Conservation (phyloP, 768 basidiomycete genomes). For the Calocybe gangraenosa region DNA sequence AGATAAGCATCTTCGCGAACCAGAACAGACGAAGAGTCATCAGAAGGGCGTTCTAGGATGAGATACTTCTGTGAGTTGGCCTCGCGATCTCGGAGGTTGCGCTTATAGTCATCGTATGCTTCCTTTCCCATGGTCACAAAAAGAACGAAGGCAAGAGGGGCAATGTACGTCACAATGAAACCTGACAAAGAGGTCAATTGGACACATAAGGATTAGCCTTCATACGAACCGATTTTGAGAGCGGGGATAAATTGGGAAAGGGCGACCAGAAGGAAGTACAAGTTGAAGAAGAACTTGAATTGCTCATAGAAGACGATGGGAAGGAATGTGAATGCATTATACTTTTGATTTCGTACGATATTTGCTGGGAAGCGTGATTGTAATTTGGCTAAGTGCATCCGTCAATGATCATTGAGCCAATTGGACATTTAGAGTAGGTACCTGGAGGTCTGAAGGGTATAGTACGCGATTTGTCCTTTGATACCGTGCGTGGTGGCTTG, state of each 20-base stretch:
- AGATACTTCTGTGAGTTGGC: slow-evolving; percentile 94
- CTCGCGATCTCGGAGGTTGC: slow-evolving; percentile 86
- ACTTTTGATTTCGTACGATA: slow-evolving; percentile 96
- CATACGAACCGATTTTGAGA: slow-evolving; percentile 83
- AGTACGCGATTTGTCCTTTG: slow-evolving; percentile 71
- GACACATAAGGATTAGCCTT: background rate
- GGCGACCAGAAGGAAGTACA: slow-evolving; percentile 96
- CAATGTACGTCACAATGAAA: slow-evolving; percentile 93
- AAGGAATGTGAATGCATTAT: slow-evolving; percentile 94
- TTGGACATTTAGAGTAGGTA: slow-evolving; percentile 19
- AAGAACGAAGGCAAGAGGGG: slow-evolving; percentile 93
- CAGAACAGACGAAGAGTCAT: slow-evolving; percentile 27
- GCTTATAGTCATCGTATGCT: slow-evolving; percentile 97
- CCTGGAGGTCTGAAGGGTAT: slow-evolving; percentile 76
- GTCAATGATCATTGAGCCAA: no score
- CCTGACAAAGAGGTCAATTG: slow-evolving; percentile 43
- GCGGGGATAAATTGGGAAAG: slow-evolving; percentile 95
- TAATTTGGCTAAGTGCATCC: slow-evolving; percentile 51
- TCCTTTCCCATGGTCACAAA: slow-evolving; percentile 98
- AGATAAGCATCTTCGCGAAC: slow-evolving; percentile 36
- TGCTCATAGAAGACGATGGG: slow-evolving; percentile 98
- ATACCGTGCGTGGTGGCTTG: slow-evolving; percentile 16
- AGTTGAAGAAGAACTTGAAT: slow-evolving; percentile 99
- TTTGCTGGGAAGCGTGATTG: slow-evolving; percentile 79
- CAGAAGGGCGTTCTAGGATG: slow-evolving; percentile 58